Evolutionary conservation across 2,329 filamentous ascomycete species (phyloP), one percentile per base, ranked within the genome.

Genomic region (Chaetomiaceae sp.): DNA sequence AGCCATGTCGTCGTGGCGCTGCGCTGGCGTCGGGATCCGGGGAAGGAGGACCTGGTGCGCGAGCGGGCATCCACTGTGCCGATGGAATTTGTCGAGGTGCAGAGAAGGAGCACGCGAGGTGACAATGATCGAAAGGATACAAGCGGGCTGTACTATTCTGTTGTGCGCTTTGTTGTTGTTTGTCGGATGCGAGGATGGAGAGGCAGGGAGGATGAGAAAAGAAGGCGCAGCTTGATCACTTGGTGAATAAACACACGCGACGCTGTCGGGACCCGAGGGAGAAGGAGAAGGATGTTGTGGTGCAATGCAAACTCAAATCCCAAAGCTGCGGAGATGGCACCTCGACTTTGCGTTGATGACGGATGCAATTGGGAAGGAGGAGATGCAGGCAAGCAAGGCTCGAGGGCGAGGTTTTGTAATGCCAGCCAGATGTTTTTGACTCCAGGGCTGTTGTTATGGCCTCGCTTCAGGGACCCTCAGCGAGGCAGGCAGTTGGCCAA

Each of bases 1-100:
- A 58, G 74, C 72, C 77, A 79, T 81, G 65, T 54, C 60, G 51
- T 53, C 42, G 47, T 48, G 21, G 49, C 44, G 41, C 34, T 20
- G 44, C 37, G 63, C 56, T 59, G 58, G 63, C 59, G 38, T 47
- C 23, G 20, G 7, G 17, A 13, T 34, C 33, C 20, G 43, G 2
- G 17, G 23, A 23, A 17, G 48, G 30, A 42, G 31, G 30, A 39
- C 10, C 9, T 30, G 34, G 19, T 46, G n/a, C n/a, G n/a, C n/a
- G n/a, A n/a, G n/a, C n/a, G n/a, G n/a, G n/a, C n/a, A n/a, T n/a
- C n/a, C n/a, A n/a, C n/a, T n/a, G n/a, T n/a, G n/a, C 12, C 17
- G 31, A 42, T 46, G 31, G 10, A n/a, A n/a, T n/a, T 27, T 23
- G 48, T 37, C 30, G 33, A 27, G 38, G 38, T 46, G 25, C 9